Percentiles rank a stretch among this genome's conserved stretches.
Conservation (phyloP, 2,329 filamentous ascomycete genomes). For the Leptodontidium sp. region DNA sequence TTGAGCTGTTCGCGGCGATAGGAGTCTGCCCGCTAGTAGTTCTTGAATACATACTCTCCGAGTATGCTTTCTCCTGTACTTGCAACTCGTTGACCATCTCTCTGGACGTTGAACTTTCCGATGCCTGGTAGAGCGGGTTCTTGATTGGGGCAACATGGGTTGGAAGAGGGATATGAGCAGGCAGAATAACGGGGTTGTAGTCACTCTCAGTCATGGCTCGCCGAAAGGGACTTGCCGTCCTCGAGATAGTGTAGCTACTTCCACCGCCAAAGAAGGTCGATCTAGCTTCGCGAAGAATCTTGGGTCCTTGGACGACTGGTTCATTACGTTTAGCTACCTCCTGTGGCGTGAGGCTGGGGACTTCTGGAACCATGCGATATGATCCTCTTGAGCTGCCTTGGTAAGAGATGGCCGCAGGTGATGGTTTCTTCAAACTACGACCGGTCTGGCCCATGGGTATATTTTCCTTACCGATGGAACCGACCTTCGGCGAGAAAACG, state of each 20-base stretch:
- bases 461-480: conserved; percentile 31
- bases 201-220: conserved; percentile 52
- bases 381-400: conserved; percentile 34
- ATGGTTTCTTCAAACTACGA: not conserved
- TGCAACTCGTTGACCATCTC: conserved; percentile 1
- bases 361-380: conserved; percentile 35
- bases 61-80: conserved; percentile 36
- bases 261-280: conserved; percentile 63
- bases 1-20: conserved; percentile 31
- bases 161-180: conserved; percentile 8
- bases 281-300: conserved; percentile 51
- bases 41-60: conserved; percentile 47
- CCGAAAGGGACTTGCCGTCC: conserved; percentile 63
- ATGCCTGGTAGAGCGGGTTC: conserved; percentile 29
- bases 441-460: conserved; percentile 11
- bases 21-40: conserved; percentile 44
- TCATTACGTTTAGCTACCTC: conserved; percentile 43
- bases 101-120: conserved; percentile 5
- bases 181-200: conserved; percentile 23
- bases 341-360: conserved; percentile 39
- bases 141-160: conserved; percentile 8
- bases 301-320: conserved; percentile 40
- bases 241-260: conserved; percentile 59
- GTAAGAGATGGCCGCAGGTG: conserved; percentile 20
- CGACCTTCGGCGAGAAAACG: conserved; percentile 37